These are phyloP conservation scores for Leucosporidium yakuticum DNA, from an alignment of 768 basidiomycete genomes.

Conservation along the genomic window DNA sequence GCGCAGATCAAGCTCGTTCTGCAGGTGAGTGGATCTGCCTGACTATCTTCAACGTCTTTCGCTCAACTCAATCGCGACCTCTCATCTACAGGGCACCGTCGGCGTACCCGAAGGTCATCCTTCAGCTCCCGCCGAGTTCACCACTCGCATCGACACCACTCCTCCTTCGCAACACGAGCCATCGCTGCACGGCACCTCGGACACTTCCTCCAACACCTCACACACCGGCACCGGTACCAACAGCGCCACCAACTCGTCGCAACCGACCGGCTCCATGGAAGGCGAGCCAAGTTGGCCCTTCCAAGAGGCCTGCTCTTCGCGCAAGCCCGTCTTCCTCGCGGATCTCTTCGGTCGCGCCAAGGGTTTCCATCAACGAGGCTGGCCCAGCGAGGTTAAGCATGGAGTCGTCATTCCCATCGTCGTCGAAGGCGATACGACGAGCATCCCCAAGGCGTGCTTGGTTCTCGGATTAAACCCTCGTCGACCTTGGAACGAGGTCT, in stretches of 20 bases:
- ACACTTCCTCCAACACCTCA: slow-evolving; percentile 1
- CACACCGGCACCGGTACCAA: slow-evolving; percentile 17
- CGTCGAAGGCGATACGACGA: slow-evolving; percentile 15
- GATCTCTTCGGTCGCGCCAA: slow-evolving; percentile 14
- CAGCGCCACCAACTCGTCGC: slow-evolving; percentile 1
- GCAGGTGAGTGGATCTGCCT: background rate
- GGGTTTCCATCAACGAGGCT: slow-evolving; percentile 16
- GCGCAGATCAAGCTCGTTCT: slow-evolving; percentile 9
- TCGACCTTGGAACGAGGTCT: slow-evolving; percentile 3
- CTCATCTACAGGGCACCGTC: slow-evolving; percentile 7
- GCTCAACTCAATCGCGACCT: background rate
- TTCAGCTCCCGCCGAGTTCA: slow-evolving; percentile 8
- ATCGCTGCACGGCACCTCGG: background rate
- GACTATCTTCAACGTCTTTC: background rate
- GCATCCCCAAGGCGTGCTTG: slow-evolving; percentile 20
- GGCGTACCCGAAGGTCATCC: slow-evolving; percentile 27
- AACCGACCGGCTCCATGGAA: background rate
- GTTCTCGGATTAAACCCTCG: slow-evolving; percentile 26
- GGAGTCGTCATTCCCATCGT: slow-evolving; percentile 29
- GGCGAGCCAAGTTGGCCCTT: slow-evolving; percentile 26
- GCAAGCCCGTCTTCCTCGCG: slow-evolving; percentile 23
- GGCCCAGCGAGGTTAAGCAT: slow-evolving; percentile 9
- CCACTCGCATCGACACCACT: slow-evolving; percentile 3
- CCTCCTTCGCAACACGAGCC: slow-evolving; percentile 1
- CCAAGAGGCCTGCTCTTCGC: slow-evolving; percentile 26